Percentiles rank a stretch among this genome's conserved stretches.
These are phyloP conservation scores for Piromyces finnis DNA, from an alignment of 192 early-diverging fungal species.

Conservation along the genomic window DNA sequence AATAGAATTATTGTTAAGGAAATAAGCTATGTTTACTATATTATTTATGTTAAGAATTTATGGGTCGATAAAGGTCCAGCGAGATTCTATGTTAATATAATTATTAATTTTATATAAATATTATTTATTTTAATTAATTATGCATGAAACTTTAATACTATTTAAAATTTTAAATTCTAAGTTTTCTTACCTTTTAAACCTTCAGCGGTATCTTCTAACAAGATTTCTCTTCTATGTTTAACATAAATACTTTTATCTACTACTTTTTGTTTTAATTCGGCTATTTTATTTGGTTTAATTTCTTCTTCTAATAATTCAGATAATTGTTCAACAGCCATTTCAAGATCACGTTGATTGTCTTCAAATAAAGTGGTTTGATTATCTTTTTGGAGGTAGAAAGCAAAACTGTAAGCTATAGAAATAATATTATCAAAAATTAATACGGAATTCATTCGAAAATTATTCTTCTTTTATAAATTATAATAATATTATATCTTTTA, in stretches of 20 bases:
- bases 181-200: slow-evolving; percentile 39
- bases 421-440: too few relatives aligned
- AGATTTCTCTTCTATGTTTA: slow-evolving; percentile 62
- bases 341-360: slow-evolving; percentile 95
- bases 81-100: not conserved
- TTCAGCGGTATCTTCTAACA: slow-evolving; percentile 77
- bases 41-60: not conserved
- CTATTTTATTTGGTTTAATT: slow-evolving; percentile 52
- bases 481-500: too few relatives aligned
- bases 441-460: too few relatives aligned
- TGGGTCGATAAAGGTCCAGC: not conserved
- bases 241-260: slow-evolving; percentile 92
- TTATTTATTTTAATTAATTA: too few relatives aligned
- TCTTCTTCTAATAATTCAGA: slow-evolving; percentile 80
- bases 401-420: slow-evolving; percentile 66
- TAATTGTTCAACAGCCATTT: slow-evolving; percentile 90
- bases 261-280: slow-evolving; percentile 65
- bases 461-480: too few relatives aligned
- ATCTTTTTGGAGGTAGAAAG: slow-evolving; percentile 71
- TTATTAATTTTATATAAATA: too few relatives aligned
- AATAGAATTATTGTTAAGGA: too few relatives aligned
- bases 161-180: too few relatives aligned
- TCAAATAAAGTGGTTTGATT: slow-evolving; percentile 89
- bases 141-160: too few relatives aligned
- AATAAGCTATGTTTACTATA: too few relatives aligned